Evolutionary conservation across 2,329 filamentous ascomycete genomes (phyloP).

Genomic region (Clonostachys sp.): DNA sequence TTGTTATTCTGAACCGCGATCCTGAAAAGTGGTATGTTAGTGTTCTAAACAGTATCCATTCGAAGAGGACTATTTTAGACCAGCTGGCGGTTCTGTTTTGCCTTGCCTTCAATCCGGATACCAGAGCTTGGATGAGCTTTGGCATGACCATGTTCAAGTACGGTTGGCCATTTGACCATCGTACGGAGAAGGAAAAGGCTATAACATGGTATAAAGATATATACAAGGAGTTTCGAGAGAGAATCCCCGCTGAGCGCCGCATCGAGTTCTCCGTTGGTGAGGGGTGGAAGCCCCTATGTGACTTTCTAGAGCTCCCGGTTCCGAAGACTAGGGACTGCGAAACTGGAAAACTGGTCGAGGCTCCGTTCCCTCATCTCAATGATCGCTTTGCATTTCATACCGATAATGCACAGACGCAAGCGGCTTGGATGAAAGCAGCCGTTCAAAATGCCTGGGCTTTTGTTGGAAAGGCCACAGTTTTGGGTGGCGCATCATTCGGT

Average conservation of each 20-base stretch:
- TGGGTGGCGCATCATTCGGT: slow-evolving; percentile 16
- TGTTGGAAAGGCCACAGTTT: slow-evolving; percentile 13
- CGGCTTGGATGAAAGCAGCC: slow-evolving; percentile 11
- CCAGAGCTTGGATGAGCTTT: slow-evolving; percentile 16
- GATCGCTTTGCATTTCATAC: slow-evolving; percentile 16
- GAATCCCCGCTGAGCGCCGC: slow-evolving; percentile 22
- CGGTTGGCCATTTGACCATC: slow-evolving; percentile 19
- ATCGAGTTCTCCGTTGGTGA: slow-evolving; percentile 22
- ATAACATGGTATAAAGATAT: slow-evolving; percentile 27
- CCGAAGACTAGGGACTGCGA: slow-evolving; percentile 21
- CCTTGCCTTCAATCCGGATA: slow-evolving; percentile 15
- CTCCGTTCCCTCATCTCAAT: slow-evolving; percentile 24
- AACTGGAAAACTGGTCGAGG: slow-evolving; percentile 20
- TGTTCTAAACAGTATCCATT: slow-evolving; percentile 14
- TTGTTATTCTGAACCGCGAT: slow-evolving; percentile 31
- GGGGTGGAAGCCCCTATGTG: slow-evolving; percentile 29
- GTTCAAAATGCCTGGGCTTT: slow-evolving; percentile 12
- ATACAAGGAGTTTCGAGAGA: slow-evolving; percentile 26
- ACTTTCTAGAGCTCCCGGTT: slow-evolving; percentile 28
- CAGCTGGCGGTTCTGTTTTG: slow-evolving; percentile 18
- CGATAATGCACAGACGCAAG: slow-evolving; percentile 3
- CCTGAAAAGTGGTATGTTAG: slow-evolving; percentile 29
- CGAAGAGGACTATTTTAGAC: slow-evolving; percentile 3
- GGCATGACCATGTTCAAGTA: slow-evolving; percentile 15
- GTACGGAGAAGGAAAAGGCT: slow-evolving; percentile 26